Conservation (phyloP, 1,284 basidiomycete genomes). For the Puccinia novopanici region DNA sequence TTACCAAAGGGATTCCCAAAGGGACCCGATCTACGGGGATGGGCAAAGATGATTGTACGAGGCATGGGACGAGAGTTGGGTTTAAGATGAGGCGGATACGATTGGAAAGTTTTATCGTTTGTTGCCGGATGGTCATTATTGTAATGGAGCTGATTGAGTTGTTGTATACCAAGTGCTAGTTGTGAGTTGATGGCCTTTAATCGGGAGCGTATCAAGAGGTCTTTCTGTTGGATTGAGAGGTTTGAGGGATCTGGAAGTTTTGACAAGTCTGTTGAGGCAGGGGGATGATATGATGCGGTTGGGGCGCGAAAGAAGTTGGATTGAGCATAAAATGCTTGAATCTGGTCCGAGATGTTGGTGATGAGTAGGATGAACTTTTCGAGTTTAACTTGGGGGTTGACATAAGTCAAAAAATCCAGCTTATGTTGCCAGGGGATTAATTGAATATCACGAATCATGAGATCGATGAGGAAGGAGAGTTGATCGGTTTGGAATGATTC, state of each 20-base stretch:
- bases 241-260: neutral
- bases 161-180: neutral
- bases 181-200: conserved; percentile 6
- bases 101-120: neutral
- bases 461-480: conserved; percentile 34
- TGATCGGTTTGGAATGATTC: neutral
- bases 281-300: neutral
- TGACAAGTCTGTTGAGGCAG: neutral
- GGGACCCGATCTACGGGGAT: neutral
- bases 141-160: conserved; percentile 14
- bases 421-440: conserved; percentile 19
- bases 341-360: conserved; percentile 12
- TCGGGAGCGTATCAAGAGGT: conserved; percentile 26
- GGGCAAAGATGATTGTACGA: neutral
- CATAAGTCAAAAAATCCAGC: conserved; percentile 27
- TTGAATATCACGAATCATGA: conserved; percentile 22
- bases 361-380: conserved; percentile 16
- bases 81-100: neutral
- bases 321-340: conserved; percentile 13
- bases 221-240: conserved; percentile 35
- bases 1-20: conserved; percentile 33
- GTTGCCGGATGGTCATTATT: neutral
- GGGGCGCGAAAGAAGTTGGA: neutral
- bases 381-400: conserved; percentile 22
- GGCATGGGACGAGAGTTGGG: neutral